Base-by-base conservation (phyloP, 2,329 filamentous ascomycete genomes). In the Ophiostoma novo-ulmi region DNA sequence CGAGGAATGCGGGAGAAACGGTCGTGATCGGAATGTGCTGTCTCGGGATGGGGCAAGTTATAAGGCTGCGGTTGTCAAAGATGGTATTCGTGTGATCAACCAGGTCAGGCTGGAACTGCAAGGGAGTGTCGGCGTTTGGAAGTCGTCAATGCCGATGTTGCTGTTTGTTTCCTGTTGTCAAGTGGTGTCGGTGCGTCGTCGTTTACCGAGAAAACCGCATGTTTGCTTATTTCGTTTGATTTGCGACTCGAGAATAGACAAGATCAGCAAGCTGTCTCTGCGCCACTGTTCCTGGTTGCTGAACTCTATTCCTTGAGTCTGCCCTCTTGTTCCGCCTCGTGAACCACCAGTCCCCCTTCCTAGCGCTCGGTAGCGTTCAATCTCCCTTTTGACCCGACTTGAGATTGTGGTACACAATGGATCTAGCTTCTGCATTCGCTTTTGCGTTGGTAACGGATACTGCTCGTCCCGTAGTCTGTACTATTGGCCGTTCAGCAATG, bases 211-310 rank as follows among this genome's bases (percentile, higher is more conserved):
- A 67, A 35, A 11, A 44, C 7, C 38, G 22, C 65, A 67, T 67
- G 41, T 36, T 48, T 52, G 66, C 66, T 52, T 52, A 11, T 68
- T 48, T 14, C 39, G 39, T 35, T 66, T 41, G 20, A 22, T 41
- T 66, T 66, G 35, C 63, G 35, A 66, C 17, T 66, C 8, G 20
- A 66, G 63, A 39, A 35, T 35, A 36, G 58, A 63, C 58, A 63
- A 63, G 58, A 63, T 63, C 58, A 63, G 58, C 58, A 35, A 63
- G 58, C 26, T 63, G 61, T 35, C 61, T 39, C 20, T 65, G 61
- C 17, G 35, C 35, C 61, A 65, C 35, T 20, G 14, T 31, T 63
- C 17, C 31, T 52, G 14, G 13, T 52, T 3, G 44, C 39, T 17
- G 11, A 44, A 17, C 39, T 31, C 22, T 26, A 10, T 10, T 26